Evolutionary conservation across 371 early-diverging fungal genomes (phyloP).

Genomic region (Syncephalastrum sp.): DNA sequence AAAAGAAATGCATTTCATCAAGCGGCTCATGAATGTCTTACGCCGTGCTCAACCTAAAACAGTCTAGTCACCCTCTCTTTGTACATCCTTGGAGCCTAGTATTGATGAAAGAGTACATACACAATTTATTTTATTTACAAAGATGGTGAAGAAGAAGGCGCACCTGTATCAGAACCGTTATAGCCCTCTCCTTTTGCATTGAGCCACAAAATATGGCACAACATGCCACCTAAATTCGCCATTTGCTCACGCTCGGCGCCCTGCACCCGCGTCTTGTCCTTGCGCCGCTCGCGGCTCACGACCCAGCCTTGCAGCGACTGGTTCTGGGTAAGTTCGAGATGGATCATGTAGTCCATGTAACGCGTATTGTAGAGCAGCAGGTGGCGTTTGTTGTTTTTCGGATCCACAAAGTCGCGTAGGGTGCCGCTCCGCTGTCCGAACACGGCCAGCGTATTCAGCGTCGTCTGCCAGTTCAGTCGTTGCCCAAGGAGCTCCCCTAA

Average conservation of each 20-base stretch:
- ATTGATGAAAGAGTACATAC: no score
- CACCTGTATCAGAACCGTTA: no score
- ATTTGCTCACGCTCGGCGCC: constrained; percentile 38
- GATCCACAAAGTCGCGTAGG: constrained; percentile 44
- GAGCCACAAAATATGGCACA: constrained; percentile 35
- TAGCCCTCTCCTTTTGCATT: no score
- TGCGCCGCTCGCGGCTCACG: constrained; percentile 33
- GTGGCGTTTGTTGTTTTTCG: constrained; percentile 66
- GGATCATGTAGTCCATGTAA: constrained; percentile 46
- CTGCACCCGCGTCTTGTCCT: constrained; percentile 10
- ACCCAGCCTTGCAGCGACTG: constrained; percentile 31
- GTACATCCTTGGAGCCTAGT: no score
- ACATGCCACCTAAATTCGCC: constrained; percentile 23
- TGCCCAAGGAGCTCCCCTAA: constrained; percentile 21
- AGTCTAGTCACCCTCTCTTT: no score
- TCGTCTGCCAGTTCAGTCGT: constrained; percentile 30
- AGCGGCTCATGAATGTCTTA: no score
- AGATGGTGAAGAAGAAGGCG: no score
- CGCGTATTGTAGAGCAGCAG: constrained; percentile 30
- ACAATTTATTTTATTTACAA: no score
- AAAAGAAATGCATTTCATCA: no score
- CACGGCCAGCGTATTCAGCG: constrained; percentile 22
- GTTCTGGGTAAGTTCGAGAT: constrained; percentile 19
- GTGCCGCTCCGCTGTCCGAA: constrained; percentile 70
- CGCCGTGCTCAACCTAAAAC: no score